Evolutionary conservation across 352 stramenopile species (phyloP), one percentile per base, ranked within the genome.

Genomic region (Phytophthora sp.): DNA sequence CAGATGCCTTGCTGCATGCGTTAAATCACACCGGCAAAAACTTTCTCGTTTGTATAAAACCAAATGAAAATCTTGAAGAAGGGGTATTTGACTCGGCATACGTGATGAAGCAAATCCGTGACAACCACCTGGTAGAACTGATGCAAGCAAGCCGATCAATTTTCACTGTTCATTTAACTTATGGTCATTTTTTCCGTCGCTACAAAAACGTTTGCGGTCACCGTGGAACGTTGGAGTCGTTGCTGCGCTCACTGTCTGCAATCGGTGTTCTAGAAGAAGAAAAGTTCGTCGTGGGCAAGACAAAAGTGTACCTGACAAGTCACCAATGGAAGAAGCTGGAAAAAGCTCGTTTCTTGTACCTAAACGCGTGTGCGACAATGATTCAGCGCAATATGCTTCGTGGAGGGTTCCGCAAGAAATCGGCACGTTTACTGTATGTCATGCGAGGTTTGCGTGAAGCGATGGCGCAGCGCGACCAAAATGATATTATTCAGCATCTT

Each of bases 181-280:
- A 86, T 50, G 87, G 80, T 24, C 83, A 92, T 35, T 95, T 95
- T 44, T 93, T 92, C 62, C 74, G 79, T 4, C 82, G 79, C 8
- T 93, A 95, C 65, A 89, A 88, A 54, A 89, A 88, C 45, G 85
- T 95, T 10, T 95, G 86, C 56, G 84, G 84, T 31, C 82, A 93
- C 24, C 78, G 84, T 15, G 79, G 84, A 20, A 92, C 86, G 5
- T 58, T 95, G 0, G 82, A 93, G 63, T 92, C 82, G 1, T 54
- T 95, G 1, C 31, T 95, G 20, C 78, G 86, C 17, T 88, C 82
- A 10, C 62, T 95, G 27, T 90, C 79, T n/a, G 84, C 86, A 18
- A 93, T 93, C 15, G 86, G 86, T 7, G 82, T 92, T 4, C 63
- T 95, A 26, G 84, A 93, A 56, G 84, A 93, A 35, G 81, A 93